Base-by-base conservation (phyloP, 1,284 basidiomycete species). In the Veloporphyrellus conicus region DNA sequence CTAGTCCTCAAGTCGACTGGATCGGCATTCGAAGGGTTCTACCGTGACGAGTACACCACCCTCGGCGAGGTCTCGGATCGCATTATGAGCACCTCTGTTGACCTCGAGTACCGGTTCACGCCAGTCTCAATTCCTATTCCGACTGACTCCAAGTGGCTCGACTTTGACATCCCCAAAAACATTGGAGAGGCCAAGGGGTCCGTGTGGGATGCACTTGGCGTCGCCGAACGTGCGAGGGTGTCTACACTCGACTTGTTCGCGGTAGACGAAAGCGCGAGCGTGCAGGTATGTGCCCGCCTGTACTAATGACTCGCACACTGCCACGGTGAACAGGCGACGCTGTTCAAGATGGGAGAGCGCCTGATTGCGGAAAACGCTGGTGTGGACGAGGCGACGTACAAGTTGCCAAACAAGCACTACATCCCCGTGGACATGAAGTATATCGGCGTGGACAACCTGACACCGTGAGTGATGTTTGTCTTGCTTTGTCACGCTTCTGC, bases 391-490 rank as follows among this genome's bases (percentile, higher is more conserved):
- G 85, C 91, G 33, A 75, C 77, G 23, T 96, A 94, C 70, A 71
- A 74, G 41, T 75, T 96, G 25, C 94, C 94, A 9, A 98, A 98
- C 78, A 94, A 93, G 71, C 93, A 95, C 65, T 95, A 93, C 67
- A 80, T 95, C 58, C 87, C 86, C 0, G 84, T 89, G 43, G 81
- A 88, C 64, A 84, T 89, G 86, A 70, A 67, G 49, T 90, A 83
- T 54, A 67, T 78, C 36, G 74, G 72, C 14, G 54, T 79, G 43
- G 77, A 78, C 54, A 80, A 80, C 57, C 54, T 68, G 47, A 76
- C 71, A 14, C 77, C 76, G 75, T 76, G 53, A 58, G 70, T 70
- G 43, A 6, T 38, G 3, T 52, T 48, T 55, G 20, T 47, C 9
- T 23, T 31, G 34, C 8, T 43, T 46, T 52, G 15, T 29, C 10